Evolutionary conservation across 164 flowering plant genomes (phyloP).

Genomic region (Buxus sempervirens): DNA sequence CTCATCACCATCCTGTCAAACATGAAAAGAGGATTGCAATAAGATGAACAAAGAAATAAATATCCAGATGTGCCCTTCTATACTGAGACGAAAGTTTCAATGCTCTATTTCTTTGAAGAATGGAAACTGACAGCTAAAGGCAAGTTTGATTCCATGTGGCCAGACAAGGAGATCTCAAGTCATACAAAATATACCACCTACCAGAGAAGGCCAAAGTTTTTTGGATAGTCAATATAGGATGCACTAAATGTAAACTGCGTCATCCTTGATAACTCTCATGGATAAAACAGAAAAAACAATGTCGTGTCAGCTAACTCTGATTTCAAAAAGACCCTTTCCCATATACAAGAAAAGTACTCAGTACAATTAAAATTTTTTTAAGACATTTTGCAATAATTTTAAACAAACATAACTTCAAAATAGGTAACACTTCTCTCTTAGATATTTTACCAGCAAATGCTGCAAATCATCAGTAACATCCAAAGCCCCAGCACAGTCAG

Average conservation of each 20-base stretch:
- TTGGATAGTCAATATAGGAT: background rate
- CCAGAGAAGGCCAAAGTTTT: background rate
- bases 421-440: background rate
- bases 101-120: background rate
- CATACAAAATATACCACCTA: background rate
- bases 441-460: slow-evolving; percentile 64
- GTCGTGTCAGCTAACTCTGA: too few species aligned
- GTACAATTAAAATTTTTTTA: background rate
- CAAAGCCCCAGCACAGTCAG: slow-evolving; percentile 98
- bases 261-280: background rate
- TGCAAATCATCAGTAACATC: slow-evolving; percentile 91
- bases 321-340: background rate
- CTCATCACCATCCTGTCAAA: slow-evolving; percentile 81
- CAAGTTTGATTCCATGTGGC: background rate
- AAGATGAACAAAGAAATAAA: background rate
- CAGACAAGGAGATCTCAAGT: too few species aligned
- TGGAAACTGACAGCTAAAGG: background rate
- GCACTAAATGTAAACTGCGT: background rate
- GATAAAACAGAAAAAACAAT: background rate
- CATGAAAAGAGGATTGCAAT: slow-evolving; percentile 5
- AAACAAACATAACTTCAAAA: background rate
- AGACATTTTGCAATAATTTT: background rate
- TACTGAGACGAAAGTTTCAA: background rate
- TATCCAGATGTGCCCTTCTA: background rate
- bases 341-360: background rate